Conservation (phyloP, 306 rosid genomes). For the Ormosia emarginata region DNA sequence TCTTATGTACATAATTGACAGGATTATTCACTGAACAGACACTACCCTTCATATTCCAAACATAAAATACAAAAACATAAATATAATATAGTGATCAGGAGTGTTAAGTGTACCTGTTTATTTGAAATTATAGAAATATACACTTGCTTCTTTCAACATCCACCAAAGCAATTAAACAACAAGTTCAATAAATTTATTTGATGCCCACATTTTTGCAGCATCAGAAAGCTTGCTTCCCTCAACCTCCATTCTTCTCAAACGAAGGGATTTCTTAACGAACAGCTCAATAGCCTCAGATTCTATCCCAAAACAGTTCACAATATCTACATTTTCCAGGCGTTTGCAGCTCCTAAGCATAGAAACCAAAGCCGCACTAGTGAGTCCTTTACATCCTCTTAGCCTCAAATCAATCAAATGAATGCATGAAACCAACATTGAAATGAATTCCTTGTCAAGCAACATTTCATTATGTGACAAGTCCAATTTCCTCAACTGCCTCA, state of each 20-base stretch:
- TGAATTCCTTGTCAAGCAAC: constrained; percentile 71
- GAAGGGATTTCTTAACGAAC: constrained; percentile 42
- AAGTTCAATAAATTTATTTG: constrained; percentile 50
- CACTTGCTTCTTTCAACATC: constrained; percentile 16
- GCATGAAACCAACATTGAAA: constrained; percentile 69
- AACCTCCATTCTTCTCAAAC: constrained; percentile 57
- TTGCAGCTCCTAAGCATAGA: constrained; percentile 60
- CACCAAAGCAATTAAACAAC: constrained; percentile 28
- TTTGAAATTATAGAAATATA: constrained; percentile 24
- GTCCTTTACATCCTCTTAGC: constrained; percentile 69
- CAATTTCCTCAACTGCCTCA: constrained; percentile 59
- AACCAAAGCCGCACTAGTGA: constrained; percentile 39
- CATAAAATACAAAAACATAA: constrained; percentile 20
- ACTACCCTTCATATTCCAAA: neutral
- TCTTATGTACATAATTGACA: constrained; percentile 6
- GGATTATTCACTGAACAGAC: constrained; percentile 7
- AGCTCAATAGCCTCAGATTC: constrained; percentile 47
- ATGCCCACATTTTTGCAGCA: constrained; percentile 49
- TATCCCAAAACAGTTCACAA: constrained; percentile 59
- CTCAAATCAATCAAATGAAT: constrained; percentile 52
- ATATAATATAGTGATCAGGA: neutral
- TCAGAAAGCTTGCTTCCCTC: constrained; percentile 68
- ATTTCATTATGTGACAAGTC: constrained; percentile 79
- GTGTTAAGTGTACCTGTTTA: constrained; percentile 28
- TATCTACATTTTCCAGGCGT: constrained; percentile 55